phyloP scores from a whole-genome alignment of 768 basidiomycete species.

The Suillus discolor region DNA sequence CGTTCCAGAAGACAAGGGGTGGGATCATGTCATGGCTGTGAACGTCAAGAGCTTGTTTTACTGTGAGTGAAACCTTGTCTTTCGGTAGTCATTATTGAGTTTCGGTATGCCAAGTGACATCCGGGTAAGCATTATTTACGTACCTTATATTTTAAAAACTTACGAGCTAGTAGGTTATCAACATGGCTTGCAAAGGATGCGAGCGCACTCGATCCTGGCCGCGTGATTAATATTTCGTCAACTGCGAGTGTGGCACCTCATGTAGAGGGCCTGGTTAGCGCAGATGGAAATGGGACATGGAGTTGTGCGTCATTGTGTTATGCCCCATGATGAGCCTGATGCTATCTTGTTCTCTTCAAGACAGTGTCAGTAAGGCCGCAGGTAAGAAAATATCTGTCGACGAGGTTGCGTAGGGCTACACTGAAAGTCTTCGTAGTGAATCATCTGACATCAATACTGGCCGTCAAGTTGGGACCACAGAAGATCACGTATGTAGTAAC shows the following conservation, averaged over 20 bases:
- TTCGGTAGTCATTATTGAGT: constrained; percentile 8
- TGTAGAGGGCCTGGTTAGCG: constrained; percentile 51
- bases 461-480: constrained; percentile 59
- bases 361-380: constrained; percentile 85
- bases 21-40: constrained; percentile 81
- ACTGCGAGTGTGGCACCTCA: constrained; percentile 56
- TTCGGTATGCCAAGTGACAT: constrained; percentile 40
- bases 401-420: background rate
- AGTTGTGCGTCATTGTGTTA: constrained; percentile 60
- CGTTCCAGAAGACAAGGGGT: constrained; percentile 81
- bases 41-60: constrained; percentile 90
- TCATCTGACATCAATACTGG: constrained; percentile 75
- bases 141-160: background rate
- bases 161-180: constrained; percentile 24
- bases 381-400: constrained; percentile 34
- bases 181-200: constrained; percentile 68
- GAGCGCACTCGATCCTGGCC: constrained; percentile 62
- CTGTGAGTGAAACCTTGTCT: constrained; percentile 43
- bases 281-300: constrained; percentile 67
- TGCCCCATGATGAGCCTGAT: constrained; percentile 6
- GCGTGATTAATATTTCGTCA: constrained; percentile 85
- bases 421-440: constrained; percentile 49
- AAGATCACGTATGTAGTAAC: constrained; percentile 62
- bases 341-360: constrained; percentile 36
- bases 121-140: constrained; percentile 34